phyloP scores from a whole-genome alignment of 495 filamentous ascomycete genomes.

The Hypomontagnella submonticulosa region DNA sequence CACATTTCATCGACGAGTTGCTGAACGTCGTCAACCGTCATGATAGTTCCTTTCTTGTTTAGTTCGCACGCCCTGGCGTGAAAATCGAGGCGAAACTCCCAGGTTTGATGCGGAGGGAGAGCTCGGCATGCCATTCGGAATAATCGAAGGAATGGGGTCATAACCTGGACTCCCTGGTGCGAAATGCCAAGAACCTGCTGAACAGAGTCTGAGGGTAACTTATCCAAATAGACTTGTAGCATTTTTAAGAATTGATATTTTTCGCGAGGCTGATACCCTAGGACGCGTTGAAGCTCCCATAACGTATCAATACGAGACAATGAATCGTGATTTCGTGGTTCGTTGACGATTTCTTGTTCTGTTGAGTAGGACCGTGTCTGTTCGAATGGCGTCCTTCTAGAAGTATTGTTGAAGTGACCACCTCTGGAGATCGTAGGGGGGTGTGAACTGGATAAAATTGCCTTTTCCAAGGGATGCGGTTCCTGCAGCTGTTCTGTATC shows the following conservation, averaged over 20 bases:
- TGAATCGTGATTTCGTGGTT: conserved; percentile 7
- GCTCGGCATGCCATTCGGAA: conserved; percentile 38
- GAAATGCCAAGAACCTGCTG: neutral
- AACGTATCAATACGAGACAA: conserved; percentile 26
- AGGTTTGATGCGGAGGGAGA: conserved; percentile 45
- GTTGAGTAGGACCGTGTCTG: conserved; percentile 40
- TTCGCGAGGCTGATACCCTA: conserved; percentile 40
- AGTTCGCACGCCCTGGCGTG: conserved; percentile 32
- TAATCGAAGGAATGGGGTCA: conserved; percentile 41
- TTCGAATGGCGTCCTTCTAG: conserved; percentile 26
- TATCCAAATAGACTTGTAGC: conserved; percentile 33
- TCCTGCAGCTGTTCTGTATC: conserved; percentile 38
- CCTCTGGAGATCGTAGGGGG: conserved; percentile 13
- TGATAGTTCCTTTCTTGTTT: neutral
- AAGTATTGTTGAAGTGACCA: conserved; percentile 24
- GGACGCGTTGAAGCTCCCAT: conserved; percentile 20
- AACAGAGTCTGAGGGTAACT: conserved; percentile 16
- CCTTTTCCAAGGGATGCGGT: conserved; percentile 44
- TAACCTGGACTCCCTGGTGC: neutral
- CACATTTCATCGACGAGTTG: conserved; percentile 44
- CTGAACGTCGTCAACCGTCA: conserved; percentile 11
- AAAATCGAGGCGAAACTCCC: conserved; percentile 47
- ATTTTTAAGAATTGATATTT: conserved; percentile 42
- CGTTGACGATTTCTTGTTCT: neutral
- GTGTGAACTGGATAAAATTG: conserved; percentile 41